Evolutionary conservation across 805 yeast species (phyloP).

Genomic region (Saccharomycopsis sp.): DNA sequence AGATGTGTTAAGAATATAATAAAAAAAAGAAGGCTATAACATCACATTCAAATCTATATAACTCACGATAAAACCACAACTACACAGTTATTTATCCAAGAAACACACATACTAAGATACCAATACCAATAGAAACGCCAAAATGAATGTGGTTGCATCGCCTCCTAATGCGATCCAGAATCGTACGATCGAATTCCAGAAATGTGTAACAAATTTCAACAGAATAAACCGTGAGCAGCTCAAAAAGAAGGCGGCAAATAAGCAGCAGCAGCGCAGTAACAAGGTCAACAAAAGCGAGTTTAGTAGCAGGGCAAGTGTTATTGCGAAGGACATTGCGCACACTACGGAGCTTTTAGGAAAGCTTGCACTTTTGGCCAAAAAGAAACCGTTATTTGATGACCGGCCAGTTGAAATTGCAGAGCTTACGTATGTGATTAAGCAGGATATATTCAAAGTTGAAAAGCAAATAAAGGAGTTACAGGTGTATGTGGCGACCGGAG

Average conservation of each 20-base stretch:
- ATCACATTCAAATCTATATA: neutral
- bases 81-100: neutral
- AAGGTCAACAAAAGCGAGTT: constrained; percentile 52
- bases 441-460: constrained; percentile 79
- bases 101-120: too few species aligned
- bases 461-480: constrained; percentile 60
- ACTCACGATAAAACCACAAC: neutral
- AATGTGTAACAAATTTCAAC: constrained; percentile 75
- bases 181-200: constrained; percentile 85
- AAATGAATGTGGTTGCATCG: neutral
- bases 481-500: constrained; percentile 38
- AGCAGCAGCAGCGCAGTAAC: constrained; percentile 26
- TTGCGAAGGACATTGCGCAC: constrained; percentile 84
- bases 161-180: constrained; percentile 46
- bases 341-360: constrained; percentile 77
- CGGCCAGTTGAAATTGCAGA: constrained; percentile 91
- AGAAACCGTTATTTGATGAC: constrained; percentile 89
- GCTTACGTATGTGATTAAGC: constrained; percentile 74
- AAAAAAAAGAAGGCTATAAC: neutral
- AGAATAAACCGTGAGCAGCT: constrained; percentile 40
- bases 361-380: constrained; percentile 75
- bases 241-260: constrained; percentile 23
- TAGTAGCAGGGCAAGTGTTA: constrained; percentile 62
- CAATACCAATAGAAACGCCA: too few species aligned
- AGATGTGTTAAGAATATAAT: neutral